Percentiles rank a stretch among this genome's conserved stretches.
Conservation (phyloP, 139 green algal genomes). For the Micractinium conductrix region DNA sequence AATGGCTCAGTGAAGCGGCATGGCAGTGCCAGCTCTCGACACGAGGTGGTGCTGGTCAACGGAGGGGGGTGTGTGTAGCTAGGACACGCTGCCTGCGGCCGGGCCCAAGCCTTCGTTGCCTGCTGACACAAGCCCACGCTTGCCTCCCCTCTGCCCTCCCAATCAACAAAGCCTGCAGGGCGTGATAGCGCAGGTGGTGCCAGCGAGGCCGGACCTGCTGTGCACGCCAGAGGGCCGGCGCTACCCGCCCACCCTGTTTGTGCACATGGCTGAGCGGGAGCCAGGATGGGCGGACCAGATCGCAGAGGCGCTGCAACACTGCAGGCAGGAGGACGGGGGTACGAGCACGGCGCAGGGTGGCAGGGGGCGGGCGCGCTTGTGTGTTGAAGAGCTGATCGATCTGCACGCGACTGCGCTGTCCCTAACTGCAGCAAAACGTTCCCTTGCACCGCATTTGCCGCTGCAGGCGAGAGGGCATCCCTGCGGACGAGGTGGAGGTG, state of each 20-base stretch:
- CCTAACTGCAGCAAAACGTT: neutral
- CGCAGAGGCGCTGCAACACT: neutral
- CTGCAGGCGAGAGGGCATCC: conserved; percentile 36
- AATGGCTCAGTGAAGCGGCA: no score
- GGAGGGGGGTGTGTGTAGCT: no score
- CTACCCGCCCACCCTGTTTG: conserved; percentile 65
- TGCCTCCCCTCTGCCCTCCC: neutral
- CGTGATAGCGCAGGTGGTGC: conserved; percentile 61
- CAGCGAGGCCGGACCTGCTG: conserved; percentile 30
- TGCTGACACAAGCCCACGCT: no score
- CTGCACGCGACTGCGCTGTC: neutral
- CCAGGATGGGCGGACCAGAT: conserved; percentile 40
- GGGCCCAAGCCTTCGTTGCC: no score
- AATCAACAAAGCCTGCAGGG: conserved; percentile 42
- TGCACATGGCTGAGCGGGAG: conserved; percentile 71
- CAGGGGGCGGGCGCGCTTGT: no score
- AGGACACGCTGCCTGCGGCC: no score
- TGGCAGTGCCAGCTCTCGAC: no score
- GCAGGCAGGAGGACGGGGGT: neutral
- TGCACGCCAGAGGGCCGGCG: neutral
- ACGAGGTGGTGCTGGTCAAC: no score
- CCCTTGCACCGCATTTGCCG: neutral
- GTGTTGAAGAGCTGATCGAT: no score
- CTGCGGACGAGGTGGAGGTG: conserved; percentile 23
- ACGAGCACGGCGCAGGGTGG: no score